Conservation (phyloP, 495 filamentous ascomycete genomes). For the Massariosphaeria phaeospora region DNA sequence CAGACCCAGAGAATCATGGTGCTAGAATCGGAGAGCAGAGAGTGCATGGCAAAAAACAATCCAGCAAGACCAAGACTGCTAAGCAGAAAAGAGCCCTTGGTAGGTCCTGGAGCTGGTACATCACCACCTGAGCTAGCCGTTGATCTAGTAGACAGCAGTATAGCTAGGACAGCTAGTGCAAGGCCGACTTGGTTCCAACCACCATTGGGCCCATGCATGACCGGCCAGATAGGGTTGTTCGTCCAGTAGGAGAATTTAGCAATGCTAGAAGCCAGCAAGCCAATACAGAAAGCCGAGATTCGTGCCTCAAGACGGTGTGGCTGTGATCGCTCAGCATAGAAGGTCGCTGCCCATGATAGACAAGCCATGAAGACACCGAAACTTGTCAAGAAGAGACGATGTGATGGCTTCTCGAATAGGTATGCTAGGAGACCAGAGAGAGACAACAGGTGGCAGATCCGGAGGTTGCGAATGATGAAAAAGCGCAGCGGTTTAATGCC, state of each 20-base stretch:
- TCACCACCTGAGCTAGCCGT: slow-evolving; percentile 29
- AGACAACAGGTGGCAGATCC: slow-evolving; percentile 66
- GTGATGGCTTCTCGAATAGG: slow-evolving; percentile 64
- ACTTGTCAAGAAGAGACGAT: slow-evolving; percentile 72
- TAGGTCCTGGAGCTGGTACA: slow-evolving; percentile 30
- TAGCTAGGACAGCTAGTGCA: slow-evolving; percentile 66
- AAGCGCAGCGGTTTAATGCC: slow-evolving; percentile 63
- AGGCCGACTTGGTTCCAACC: slow-evolving; percentile 88
- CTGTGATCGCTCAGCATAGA: slow-evolving; percentile 73
- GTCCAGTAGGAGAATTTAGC: slow-evolving; percentile 92
- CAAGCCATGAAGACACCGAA: slow-evolving; percentile 74
- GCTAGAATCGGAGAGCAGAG: slow-evolving; percentile 90
- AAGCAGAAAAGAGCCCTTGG: slow-evolving; percentile 64
- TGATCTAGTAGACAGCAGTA: slow-evolving; percentile 47
- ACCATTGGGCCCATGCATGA: slow-evolving; percentile 81
- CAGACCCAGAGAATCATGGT: slow-evolving; percentile 99
- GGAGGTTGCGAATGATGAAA: slow-evolving; percentile 62
- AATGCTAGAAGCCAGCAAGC: slow-evolving; percentile 76
- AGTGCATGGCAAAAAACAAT: slow-evolving; percentile 86
- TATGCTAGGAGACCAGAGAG: slow-evolving; percentile 77
- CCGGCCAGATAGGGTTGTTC: slow-evolving; percentile 98
- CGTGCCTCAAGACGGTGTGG: slow-evolving; percentile 70
- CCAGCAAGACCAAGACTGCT: slow-evolving; percentile 75
- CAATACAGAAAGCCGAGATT: slow-evolving; percentile 72
- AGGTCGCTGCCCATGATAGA: slow-evolving; percentile 74